Conservation (phyloP, 257 asterid species). For the Ophiorrhiza pumila region DNA sequence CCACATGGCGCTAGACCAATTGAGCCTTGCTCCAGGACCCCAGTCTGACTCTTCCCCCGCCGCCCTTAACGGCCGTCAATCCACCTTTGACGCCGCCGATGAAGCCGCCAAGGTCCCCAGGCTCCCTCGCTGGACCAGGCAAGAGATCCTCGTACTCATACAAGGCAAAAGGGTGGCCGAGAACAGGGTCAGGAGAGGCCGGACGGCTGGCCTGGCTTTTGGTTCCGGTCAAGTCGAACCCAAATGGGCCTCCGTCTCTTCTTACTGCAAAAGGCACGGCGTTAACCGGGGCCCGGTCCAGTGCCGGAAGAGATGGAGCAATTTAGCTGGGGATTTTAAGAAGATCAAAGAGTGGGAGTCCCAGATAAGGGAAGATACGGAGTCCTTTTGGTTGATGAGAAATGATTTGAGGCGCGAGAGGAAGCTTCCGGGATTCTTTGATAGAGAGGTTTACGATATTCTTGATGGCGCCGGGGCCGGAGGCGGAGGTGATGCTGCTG, state of each 20-base stretch:
- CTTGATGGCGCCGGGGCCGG: constrained; percentile 50
- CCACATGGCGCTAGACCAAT: constrained; percentile 59
- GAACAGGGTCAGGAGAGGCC: constrained; percentile 56
- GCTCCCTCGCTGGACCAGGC: constrained; percentile 91
- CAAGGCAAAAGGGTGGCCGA: constrained; percentile 85
- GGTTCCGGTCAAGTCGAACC: constrained; percentile 81
- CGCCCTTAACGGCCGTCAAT: constrained; percentile 43
- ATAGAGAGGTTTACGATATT: constrained; percentile 84
- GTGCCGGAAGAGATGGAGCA: constrained; percentile 98
- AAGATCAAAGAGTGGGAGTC: constrained; percentile 92
- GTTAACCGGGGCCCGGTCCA: constrained; percentile 92
- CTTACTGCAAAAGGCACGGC: constrained; percentile 83
- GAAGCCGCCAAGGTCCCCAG: constrained; percentile 55
- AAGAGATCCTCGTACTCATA: constrained; percentile 79
- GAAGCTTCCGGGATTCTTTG: constrained; percentile 86
- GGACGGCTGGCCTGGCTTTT: constrained; percentile 51
- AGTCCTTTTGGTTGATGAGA: constrained; percentile 95
- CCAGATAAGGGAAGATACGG: constrained; percentile 49
- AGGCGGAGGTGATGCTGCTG: constrained; percentile 29
- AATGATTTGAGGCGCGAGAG: constrained; percentile 83
- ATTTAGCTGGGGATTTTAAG: constrained; percentile 81
- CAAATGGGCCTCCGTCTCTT: constrained; percentile 87
- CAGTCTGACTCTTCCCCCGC: constrained; percentile 27
- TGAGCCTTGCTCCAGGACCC: constrained; percentile 48
- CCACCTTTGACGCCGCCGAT: constrained; percentile 37